These are phyloP conservation scores for Atalantia buxifolia DNA, from an alignment of 345 rosid genomes.

Conservation along the genomic window DNA sequence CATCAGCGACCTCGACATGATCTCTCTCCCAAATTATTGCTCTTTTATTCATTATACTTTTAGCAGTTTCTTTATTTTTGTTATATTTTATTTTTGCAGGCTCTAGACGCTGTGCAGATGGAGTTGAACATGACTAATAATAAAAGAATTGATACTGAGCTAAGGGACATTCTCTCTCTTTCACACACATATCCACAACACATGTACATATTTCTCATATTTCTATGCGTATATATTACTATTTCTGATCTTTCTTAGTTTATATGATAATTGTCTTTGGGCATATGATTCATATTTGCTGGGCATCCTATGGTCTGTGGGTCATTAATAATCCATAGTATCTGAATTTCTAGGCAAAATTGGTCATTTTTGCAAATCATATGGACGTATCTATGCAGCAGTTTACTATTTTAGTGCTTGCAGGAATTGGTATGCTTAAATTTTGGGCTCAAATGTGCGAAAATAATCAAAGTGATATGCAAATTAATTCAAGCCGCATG, in stretches of 20 bases:
- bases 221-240: background rate
- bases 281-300: background rate
- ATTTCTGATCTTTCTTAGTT: background rate
- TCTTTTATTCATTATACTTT: conserved; percentile 2
- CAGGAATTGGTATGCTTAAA: background rate
- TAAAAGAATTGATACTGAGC: conserved; percentile 49
- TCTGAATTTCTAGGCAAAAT: background rate
- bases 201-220: too few relatives aligned
- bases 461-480: background rate
- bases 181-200: too few relatives aligned
- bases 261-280: background rate
- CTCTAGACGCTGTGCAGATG: conserved; percentile 83
- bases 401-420: background rate
- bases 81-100: conserved; percentile 36
- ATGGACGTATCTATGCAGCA: background rate
- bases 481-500: background rate
- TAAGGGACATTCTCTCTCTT: background rate
- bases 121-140: conserved; percentile 52
- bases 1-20: background rate
- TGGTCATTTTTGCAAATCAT: background rate
- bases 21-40: background rate
- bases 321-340: background rate
- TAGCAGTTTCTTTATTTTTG: background rate
- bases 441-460: background rate
- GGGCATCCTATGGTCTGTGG: background rate